Evolutionary conservation across 106 monocot genomes (phyloP).

Genomic region (Dendrobium officinale): DNA sequence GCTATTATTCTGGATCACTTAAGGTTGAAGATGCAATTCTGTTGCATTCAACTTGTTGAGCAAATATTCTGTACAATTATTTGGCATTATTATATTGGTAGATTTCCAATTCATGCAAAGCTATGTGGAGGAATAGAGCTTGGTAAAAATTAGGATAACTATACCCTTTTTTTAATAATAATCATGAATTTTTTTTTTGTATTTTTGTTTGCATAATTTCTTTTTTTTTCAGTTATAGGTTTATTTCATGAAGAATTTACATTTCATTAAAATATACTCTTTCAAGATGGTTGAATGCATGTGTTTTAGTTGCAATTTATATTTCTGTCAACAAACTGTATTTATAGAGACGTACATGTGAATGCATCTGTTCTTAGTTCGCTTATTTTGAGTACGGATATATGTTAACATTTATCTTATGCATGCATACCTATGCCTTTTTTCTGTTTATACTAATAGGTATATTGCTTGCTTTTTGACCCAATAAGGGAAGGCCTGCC

Average conservation of each 20-base stretch:
- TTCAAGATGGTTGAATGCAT: not conserved
- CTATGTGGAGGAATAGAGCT: not conserved
- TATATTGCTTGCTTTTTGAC: not conserved
- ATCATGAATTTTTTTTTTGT: not conserved
- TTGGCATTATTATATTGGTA: not conserved
- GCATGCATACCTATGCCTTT: not conserved
- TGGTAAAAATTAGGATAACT: not conserved
- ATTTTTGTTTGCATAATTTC: not conserved
- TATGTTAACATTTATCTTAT: not conserved
- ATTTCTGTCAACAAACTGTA: not conserved
- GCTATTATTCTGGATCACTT: not conserved
- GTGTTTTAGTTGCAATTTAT: not conserved
- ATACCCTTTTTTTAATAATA: not conserved
- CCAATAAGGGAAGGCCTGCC: not conserved
- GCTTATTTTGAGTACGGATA: not conserved
- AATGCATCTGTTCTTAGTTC: not conserved
- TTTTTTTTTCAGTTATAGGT: not conserved
- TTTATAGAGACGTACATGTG: not conserved
- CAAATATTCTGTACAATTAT: not conserved
- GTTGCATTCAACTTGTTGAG: not conserved
- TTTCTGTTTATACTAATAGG: not conserved
- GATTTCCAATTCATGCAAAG: not conserved
- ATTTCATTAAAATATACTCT: not conserved
- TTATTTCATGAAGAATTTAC: not conserved
- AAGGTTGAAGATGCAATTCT: slow-evolving; percentile 1